Percentiles rank a stretch among this genome's conserved stretches.
Evolutionary conservation across 2,329 filamentous ascomycete genomes (phyloP).

Genomic region (Teratosphaeria pseudoeucalypti): DNA sequence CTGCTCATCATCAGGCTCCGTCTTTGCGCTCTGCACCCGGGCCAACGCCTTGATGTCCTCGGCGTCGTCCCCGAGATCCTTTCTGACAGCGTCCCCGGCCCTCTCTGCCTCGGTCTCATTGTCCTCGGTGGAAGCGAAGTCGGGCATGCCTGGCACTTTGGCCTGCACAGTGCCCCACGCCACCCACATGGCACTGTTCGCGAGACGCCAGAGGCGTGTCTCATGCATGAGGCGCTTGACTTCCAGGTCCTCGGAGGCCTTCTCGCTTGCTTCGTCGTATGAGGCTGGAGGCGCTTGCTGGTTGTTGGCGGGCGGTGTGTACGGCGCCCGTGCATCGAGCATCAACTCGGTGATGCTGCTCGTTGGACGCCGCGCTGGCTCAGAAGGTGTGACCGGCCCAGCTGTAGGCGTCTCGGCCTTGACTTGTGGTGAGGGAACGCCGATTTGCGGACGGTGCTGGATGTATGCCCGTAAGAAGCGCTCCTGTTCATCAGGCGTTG

Average conservation of each 20-base stretch:
- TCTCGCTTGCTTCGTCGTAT: constrained; percentile 38
- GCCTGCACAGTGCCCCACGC: constrained; percentile 97
- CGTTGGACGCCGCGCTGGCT: constrained; percentile 22
- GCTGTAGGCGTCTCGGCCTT: constrained; percentile 19
- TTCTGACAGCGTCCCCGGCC: constrained; percentile 11
- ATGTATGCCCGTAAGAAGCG: constrained; percentile 83
- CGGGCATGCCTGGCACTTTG: constrained; percentile 64
- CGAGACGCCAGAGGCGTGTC: constrained; percentile 72
- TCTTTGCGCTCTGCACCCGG: constrained; percentile 2
- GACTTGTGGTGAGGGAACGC: constrained; percentile 27
- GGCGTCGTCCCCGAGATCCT: constrained; percentile 14
- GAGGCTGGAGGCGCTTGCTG: background rate
- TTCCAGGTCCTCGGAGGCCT: constrained; percentile 50
- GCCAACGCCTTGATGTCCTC: constrained; percentile 13
- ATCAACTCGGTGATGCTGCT: constrained; percentile 54
- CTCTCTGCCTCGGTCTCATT: constrained; percentile 20
- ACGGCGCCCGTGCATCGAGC: constrained; percentile 56
- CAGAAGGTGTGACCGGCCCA: constrained; percentile 7
- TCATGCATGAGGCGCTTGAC: constrained; percentile 65
- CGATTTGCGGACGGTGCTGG: constrained; percentile 63
- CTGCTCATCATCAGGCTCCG: constrained; percentile 33
- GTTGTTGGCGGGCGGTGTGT: background rate
- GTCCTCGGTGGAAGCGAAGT: constrained; percentile 21
- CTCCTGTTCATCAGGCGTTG: constrained; percentile 67
- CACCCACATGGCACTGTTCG: constrained; percentile 84